phyloP scores from a whole-genome alignment of 1,139 yeast species.

The Hemisphaericaspora xylofermentans region DNA sequence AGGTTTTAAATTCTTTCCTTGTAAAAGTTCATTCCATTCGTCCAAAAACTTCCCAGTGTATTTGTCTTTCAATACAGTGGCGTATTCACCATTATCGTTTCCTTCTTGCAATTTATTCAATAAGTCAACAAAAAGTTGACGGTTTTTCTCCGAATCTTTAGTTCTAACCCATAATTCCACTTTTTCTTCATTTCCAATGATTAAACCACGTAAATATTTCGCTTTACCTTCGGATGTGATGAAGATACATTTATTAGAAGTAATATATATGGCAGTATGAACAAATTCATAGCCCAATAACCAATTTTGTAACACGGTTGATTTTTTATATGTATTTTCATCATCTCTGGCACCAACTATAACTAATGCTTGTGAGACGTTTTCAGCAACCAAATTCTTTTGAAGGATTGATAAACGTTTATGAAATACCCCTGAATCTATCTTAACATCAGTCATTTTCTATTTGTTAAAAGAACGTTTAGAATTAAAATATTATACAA shows the following conservation, averaged over 20 bases:
- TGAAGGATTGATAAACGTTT: constrained; percentile 43
- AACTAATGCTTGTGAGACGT: constrained; percentile 57
- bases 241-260: constrained; percentile 59
- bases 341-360: constrained; percentile 84
- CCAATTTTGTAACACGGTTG: constrained; percentile 90
- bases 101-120: constrained; percentile 47
- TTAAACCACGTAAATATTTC: constrained; percentile 64
- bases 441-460: constrained; percentile 35
- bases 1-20: constrained; percentile 30
- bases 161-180: constrained; percentile 76
- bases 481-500: too few species aligned
- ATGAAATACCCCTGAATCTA: constrained; percentile 40
- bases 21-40: constrained; percentile 67
- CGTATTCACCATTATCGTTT: constrained; percentile 50
- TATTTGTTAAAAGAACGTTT: too few species aligned
- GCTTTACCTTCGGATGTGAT: constrained; percentile 89
- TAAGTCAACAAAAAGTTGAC: constrained; percentile 61
- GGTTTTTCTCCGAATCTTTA: constrained; percentile 78
- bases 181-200: constrained; percentile 38
- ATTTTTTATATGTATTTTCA: constrained; percentile 86
- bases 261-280: constrained; percentile 73
- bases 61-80: constrained; percentile 67
- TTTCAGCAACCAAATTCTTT: constrained; percentile 37
- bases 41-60: constrained; percentile 80
- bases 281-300: constrained; percentile 93